Evolutionary conservation across 768 basidiomycete species (phyloP).

Genomic region (Nidula microcarpa): DNA sequence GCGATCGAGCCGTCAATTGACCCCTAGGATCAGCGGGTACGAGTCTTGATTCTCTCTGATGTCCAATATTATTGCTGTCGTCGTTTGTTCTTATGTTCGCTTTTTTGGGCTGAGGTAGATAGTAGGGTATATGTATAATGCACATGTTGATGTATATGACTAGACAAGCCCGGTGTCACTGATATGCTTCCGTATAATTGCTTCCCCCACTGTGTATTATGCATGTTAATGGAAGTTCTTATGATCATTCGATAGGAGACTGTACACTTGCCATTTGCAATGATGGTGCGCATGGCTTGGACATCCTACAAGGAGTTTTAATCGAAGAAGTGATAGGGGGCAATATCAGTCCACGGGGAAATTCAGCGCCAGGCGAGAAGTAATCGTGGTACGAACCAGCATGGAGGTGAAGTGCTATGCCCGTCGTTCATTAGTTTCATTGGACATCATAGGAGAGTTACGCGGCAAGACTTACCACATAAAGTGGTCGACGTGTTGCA

Average conservation of each 20-base stretch:
- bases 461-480: slow-evolving; percentile 45
- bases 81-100: neutral
- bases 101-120: neutral
- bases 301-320: slow-evolving; percentile 46
- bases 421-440: neutral
- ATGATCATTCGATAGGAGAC: neutral
- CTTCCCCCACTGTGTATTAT: slow-evolving; percentile 51
- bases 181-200: slow-evolving; percentile 65
- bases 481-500: slow-evolving; percentile 53
- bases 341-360: neutral
- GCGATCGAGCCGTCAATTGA: slow-evolving; percentile 29
- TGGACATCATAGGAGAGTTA: neutral
- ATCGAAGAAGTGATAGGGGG: neutral
- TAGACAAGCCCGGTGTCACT: slow-evolving; percentile 45
- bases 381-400: slow-evolving; percentile 39
- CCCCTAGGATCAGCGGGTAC: slow-evolving; percentile 31
- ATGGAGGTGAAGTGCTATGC: slow-evolving; percentile 67
- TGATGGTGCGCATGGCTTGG: slow-evolving; percentile 62
- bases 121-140: neutral
- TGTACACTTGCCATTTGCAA: slow-evolving; percentile 50
- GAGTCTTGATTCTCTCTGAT: slow-evolving; percentile 16
- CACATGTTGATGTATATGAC: neutral
- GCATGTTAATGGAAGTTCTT: neutral
- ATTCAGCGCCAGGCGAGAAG: neutral
- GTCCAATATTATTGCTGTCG: neutral